Conservation (phyloP, 257 asterid species). For the Jacaranda copaia region DNA sequence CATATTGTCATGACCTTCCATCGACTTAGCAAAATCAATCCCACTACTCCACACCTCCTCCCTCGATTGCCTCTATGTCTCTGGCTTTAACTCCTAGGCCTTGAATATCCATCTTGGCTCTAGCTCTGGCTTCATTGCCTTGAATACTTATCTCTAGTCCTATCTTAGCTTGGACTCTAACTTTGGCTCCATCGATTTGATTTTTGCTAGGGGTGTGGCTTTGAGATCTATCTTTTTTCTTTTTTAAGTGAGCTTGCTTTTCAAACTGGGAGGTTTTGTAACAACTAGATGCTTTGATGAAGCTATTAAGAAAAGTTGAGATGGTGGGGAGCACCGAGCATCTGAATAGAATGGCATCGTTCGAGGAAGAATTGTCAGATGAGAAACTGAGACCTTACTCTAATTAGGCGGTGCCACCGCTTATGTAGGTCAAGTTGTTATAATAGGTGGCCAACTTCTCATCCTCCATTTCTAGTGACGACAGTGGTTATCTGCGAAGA, state of each 20-base stretch:
- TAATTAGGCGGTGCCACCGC: conserved; percentile 89
- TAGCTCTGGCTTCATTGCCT: too few relatives aligned
- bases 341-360: conserved; percentile 58
- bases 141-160: too few relatives aligned
- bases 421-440: conserved; percentile 86
- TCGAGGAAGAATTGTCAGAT: conserved; percentile 41
- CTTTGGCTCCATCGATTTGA: conserved; percentile 9
- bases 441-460: conserved; percentile 91
- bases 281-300: conserved; percentile 83
- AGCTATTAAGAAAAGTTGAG: conserved; percentile 65
- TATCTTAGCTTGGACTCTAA: too few relatives aligned
- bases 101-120: too few relatives aligned
- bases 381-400: conserved; percentile 93
- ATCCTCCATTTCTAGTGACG: conserved; percentile 71
- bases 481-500: neutral
- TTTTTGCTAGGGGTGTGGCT: conserved; percentile 47
- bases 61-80: conserved; percentile 48
- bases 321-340: conserved; percentile 74
- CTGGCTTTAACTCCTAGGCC: too few relatives aligned
- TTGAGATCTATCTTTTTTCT: conserved; percentile 36
- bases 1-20: conserved; percentile 77
- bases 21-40: conserved; percentile 61
- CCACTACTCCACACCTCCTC: conserved; percentile 45
- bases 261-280: conserved; percentile 56
- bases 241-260: conserved; percentile 66